Percentiles rank a stretch among this genome's conserved stretches.
phyloP scores from a whole-genome alignment of 495 filamentous ascomycete genomes.

The Xylaria curta region DNA sequence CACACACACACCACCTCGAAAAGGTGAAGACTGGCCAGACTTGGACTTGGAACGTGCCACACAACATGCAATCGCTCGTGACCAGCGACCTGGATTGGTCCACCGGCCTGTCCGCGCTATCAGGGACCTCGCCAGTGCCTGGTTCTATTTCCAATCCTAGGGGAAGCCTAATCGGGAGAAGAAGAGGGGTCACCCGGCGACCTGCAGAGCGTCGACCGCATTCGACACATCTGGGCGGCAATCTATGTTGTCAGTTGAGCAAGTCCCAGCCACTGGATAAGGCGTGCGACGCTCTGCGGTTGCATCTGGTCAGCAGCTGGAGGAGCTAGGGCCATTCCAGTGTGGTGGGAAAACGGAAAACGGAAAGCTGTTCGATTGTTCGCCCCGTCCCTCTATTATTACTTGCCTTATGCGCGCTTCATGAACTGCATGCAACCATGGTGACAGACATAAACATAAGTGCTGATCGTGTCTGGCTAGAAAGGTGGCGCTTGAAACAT shows the following conservation, averaged over 20 bases:
- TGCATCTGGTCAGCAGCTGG: slow-evolving; percentile 15
- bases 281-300: slow-evolving; percentile 21
- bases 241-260: slow-evolving; percentile 20
- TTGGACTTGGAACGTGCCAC: slow-evolving; percentile 12
- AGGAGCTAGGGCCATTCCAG: slow-evolving; percentile 17
- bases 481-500: slow-evolving; percentile 16
- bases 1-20: background rate
- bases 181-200: slow-evolving; percentile 26
- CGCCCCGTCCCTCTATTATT: background rate
- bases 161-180: slow-evolving; percentile 14
- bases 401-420: slow-evolving; percentile 14
- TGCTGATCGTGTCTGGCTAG: slow-evolving; percentile 10
- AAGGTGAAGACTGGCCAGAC: slow-evolving; percentile 16
- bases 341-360: slow-evolving; percentile 14
- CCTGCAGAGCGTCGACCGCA: slow-evolving; percentile 17
- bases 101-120: slow-evolving; percentile 14
- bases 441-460: slow-evolving; percentile 1
- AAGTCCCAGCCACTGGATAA: slow-evolving; percentile 27
- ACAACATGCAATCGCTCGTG: slow-evolving; percentile 16
- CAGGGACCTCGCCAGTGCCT: slow-evolving; percentile 13
- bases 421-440: slow-evolving; percentile 24
- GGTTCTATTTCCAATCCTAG: slow-evolving; percentile 20
- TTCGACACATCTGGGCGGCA: slow-evolving; percentile 21
- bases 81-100: slow-evolving; percentile 9
- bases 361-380: background rate